Base-by-base conservation (phyloP, 257 asterid species). In the Forsythia viridissima region DNA sequence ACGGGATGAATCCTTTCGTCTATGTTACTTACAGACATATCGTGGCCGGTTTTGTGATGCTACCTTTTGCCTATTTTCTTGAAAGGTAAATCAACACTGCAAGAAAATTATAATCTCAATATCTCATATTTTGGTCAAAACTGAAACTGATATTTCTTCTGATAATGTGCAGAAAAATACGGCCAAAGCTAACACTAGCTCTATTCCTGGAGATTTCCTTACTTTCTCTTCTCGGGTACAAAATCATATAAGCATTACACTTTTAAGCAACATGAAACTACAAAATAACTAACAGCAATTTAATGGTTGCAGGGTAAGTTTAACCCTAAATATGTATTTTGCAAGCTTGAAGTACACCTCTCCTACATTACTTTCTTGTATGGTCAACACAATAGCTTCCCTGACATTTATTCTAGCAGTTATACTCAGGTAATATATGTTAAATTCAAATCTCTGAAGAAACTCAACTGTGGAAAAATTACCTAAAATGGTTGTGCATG, bases 1-100 rank as follows among this genome's bases (percentile, higher is more conserved):
- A 93, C 79, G 97, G 97, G 40, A 87, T 93, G 97, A 84, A 91
- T 38, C 91, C 94, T 74, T 90, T 77, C 48, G 96, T 91, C 76
- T 93, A 93, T 8, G 85, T 93, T 12, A 91, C 93, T 34, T 93
- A 90, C 57, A 85, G 97, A 21, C 91, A 89, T 52, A 65, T 87
- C 3, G 85, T 93, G 2, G 91, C 92, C 9, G 90, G 86, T 21
- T 70, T 90, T 1, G 39, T 70, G 9, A 77, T 84, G 73, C 89
- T 93, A 4, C 97, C 96, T 38, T 93, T 93, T 70, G 97, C 97
- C 80, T 91, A 87, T 80, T 88, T 90, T 51, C 83, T 93, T 11
- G 97, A 91, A 76, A 89, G 92, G 97, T 91, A 75, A 40, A 24
- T 41, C 57, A 55, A 20, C 12, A 20, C 9, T 30, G 61, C 70